These are phyloP conservation scores for Albophoma yamanashiensis DNA, from an alignment of 2,329 filamentous ascomycete genomes.

Conservation along the genomic window DNA sequence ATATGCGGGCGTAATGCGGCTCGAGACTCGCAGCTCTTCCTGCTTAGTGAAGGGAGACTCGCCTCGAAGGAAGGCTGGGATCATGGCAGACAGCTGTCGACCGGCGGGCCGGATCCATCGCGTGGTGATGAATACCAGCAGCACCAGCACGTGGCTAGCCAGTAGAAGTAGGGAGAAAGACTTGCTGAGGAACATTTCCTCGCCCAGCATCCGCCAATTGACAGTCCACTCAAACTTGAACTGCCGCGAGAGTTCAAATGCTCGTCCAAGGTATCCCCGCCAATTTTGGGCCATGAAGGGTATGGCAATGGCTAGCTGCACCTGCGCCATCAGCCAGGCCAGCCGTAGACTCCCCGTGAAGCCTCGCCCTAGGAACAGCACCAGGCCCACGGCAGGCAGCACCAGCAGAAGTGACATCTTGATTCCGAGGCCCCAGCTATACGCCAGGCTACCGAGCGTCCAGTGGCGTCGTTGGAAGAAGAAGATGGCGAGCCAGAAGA, in stretches of 20 bases:
- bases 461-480: conserved; percentile 65
- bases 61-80: conserved; percentile 29
- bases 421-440: conserved; percentile 71
- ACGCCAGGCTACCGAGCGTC: conserved; percentile 62
- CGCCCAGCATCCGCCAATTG: conserved; percentile 93
- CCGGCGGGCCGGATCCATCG: conserved; percentile 64
- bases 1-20: conserved; percentile 57
- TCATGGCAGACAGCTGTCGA: conserved; percentile 44
- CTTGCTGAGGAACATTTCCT: conserved; percentile 62
- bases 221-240: conserved; percentile 99
- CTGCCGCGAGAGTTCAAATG: conserved; percentile 82
- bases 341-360: conserved; percentile 54
- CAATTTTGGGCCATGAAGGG: conserved; percentile 62
- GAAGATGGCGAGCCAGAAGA: conserved; percentile 73
- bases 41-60: conserved; percentile 32
- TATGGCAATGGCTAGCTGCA: conserved; percentile 57
- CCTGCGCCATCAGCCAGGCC: conserved; percentile 59
- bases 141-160: conserved; percentile 50
- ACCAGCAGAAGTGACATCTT: conserved; percentile 89
- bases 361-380: conserved; percentile 66
- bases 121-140: conserved; percentile 53
- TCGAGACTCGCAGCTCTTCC: conserved; percentile 47
- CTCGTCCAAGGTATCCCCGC: conserved; percentile 63
- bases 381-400: conserved; percentile 67
- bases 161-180: conserved; percentile 60